These are phyloP conservation scores for Boletus pseudopeckii DNA, from an alignment of 768 basidiomycete genomes.

Conservation along the genomic window DNA sequence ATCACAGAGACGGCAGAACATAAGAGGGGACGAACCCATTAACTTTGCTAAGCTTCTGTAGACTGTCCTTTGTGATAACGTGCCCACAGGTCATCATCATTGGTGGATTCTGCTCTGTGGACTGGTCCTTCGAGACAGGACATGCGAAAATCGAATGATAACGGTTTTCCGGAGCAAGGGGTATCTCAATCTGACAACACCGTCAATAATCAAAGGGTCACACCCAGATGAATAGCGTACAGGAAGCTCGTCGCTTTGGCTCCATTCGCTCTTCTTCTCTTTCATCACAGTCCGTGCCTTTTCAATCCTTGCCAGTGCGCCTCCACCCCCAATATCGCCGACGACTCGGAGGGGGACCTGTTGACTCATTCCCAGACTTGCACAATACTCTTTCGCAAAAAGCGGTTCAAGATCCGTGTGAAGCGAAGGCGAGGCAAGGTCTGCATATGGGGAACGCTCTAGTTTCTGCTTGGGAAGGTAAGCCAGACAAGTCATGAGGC, in stretches of 20 bases:
- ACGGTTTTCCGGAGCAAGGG: constrained; percentile 76
- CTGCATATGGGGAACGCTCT: constrained; percentile 68
- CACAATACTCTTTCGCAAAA: constrained; percentile 89
- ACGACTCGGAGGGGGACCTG: constrained; percentile 86
- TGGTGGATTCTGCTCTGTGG: constrained; percentile 88
- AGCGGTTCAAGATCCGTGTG: constrained; percentile 77
- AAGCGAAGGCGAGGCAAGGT: constrained; percentile 66
- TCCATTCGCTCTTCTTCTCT: constrained; percentile 91
- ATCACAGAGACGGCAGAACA: not conserved
- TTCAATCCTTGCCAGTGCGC: constrained; percentile 87
- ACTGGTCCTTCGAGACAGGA: constrained; percentile 96
- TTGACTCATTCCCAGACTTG: constrained; percentile 81
- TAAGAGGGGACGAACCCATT: constrained; percentile 58
- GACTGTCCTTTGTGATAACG: constrained; percentile 88
- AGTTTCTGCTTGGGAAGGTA: constrained; percentile 71
- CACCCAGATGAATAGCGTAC: constrained; percentile 37
- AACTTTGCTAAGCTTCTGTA: constrained; percentile 84
- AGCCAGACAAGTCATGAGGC: constrained; percentile 64
- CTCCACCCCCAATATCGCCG: constrained; percentile 89
- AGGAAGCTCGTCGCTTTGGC: constrained; percentile 82
- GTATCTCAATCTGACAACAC: constrained; percentile 80
- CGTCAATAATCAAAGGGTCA: not conserved
- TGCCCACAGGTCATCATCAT: constrained; percentile 99
- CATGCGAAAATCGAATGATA: constrained; percentile 98
- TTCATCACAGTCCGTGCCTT: constrained; percentile 93